These are phyloP conservation scores for Rosa rugosa DNA, from an alignment of 306 rosid genomes.

Conservation along the genomic window DNA sequence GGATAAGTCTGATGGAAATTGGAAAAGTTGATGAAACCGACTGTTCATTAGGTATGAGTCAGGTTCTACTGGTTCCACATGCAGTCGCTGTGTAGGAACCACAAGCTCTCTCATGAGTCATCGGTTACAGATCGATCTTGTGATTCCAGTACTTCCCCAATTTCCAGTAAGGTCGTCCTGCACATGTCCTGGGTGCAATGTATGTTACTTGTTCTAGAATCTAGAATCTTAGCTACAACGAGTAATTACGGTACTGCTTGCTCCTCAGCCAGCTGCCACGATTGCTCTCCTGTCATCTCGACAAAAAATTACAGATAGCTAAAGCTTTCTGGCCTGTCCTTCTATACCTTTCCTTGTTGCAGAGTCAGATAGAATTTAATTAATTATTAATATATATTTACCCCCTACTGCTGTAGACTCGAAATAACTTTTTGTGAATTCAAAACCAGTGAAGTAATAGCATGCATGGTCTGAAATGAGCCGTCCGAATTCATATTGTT, in stretches of 20 bases:
- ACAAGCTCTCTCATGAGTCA: neutral
- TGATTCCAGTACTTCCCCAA: neutral
- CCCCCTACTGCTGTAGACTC: neutral
- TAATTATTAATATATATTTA: neutral
- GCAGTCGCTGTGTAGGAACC: conserved; percentile 8
- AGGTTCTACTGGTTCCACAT: neutral
- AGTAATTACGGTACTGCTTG: neutral
- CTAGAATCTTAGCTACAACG: neutral
- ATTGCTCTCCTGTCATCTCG: conserved; percentile 17
- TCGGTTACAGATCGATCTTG: neutral
- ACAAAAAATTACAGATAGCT: conserved; percentile 7
- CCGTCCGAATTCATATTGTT: neutral
- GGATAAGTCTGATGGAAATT: neutral
- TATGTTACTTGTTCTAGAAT: neutral
- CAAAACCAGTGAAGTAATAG: neutral
- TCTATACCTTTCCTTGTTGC: neutral
- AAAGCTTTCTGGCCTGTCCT: neutral
- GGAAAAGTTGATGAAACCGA: neutral
- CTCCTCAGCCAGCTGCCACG: conserved; percentile 1
- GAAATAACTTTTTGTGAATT: neutral
- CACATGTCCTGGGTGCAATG: neutral
- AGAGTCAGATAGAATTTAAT: neutral
- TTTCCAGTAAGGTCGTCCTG: neutral
- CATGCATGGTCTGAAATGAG: neutral
- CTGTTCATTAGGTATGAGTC: neutral